Conservation (phyloP, 306 rosid species). For the Rosa lucieae region DNA sequence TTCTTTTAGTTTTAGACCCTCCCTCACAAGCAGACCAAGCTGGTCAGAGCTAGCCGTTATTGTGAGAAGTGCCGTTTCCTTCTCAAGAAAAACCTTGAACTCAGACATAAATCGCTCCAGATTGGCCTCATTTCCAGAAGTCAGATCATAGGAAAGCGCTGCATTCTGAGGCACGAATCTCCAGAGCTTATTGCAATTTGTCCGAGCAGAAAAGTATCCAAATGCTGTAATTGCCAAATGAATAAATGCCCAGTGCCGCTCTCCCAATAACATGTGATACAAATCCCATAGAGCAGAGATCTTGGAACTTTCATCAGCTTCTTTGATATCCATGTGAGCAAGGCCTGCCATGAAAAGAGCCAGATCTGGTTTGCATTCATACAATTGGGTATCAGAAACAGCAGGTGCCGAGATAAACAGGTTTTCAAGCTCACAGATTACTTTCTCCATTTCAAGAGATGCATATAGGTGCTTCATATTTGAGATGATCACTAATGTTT, state of each 20-base stretch:
- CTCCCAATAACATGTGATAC: constrained; percentile 73
- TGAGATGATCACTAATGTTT: constrained; percentile 64
- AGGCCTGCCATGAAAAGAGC: constrained; percentile 76
- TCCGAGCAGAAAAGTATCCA: constrained; percentile 65
- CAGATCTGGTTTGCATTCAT: constrained; percentile 78
- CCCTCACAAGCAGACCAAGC: constrained; percentile 58
- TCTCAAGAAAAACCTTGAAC: constrained; percentile 62
- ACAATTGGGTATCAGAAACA: constrained; percentile 38
- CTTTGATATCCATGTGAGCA: constrained; percentile 57
- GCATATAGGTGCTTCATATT: constrained; percentile 51
- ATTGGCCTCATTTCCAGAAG: constrained; percentile 52
- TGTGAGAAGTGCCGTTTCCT: constrained; percentile 63
- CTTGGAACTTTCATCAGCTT: constrained; percentile 50
- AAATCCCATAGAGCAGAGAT: constrained; percentile 58
- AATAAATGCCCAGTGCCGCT: constrained; percentile 77
- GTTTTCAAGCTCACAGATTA: constrained; percentile 57
- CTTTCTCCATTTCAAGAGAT: constrained; percentile 59
- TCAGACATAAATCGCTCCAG: constrained; percentile 62
- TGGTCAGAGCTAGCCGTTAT: constrained; percentile 55
- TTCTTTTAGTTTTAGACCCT: constrained; percentile 65
- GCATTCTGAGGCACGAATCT: constrained; percentile 74
- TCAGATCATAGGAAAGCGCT: constrained; percentile 72
- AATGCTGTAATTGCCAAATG: constrained; percentile 77
- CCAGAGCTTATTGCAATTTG: constrained; percentile 71
- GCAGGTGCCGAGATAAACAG: constrained; percentile 65